Evolutionary conservation across 306 rosid genomes (phyloP), one percentile per base, ranked within the genome.

Genomic region (Ammopiptanthus mongolicus): DNA sequence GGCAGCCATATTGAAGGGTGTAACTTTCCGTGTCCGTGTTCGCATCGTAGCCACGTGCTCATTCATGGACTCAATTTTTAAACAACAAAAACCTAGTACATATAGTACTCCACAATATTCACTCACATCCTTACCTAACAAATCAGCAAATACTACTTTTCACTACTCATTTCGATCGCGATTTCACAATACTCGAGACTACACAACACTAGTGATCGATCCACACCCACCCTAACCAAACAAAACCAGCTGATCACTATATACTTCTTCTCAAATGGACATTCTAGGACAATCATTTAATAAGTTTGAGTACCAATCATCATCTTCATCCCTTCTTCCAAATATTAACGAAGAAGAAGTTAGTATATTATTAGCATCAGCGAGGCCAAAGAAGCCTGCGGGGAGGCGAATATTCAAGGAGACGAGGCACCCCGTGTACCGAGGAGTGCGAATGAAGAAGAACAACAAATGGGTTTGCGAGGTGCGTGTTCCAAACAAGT

Each of bases 391-490:
- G 89, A 90, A 84, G 21, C 77, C 82, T 1, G 96, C 97, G 0
- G 98, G 98, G 6, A 51, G 96, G 23, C 66, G 86, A 47, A 65
- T 87, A 1, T 90, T 91, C 82, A 91, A 87, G 76, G 98, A 91
- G 74, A 95, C 98, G 0, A 78, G 97, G 15, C 98, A 95, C 82
- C 98, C 98, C 0, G 78, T 95, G 19, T 95, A 69, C 64, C 62
- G 97, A 6, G 98, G 97, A 1, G 93, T 95, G 7, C 58, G 98
- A 1, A 69, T 71, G 18, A 83, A 97, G 78, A 87, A 88, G 75
- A 91, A 87, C 48, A 69, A 86, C 84, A 90, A 82, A 77, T 91
- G 97, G 98, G 97, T 95, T 0, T 91, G 96, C 7, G 98, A 95
- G 70, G 58, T 90, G 1, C 84, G 98, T 0, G 91, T 90, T 61